Base-by-base conservation (phyloP, 257 asterid species). In the Solanum tarijense region DNA sequence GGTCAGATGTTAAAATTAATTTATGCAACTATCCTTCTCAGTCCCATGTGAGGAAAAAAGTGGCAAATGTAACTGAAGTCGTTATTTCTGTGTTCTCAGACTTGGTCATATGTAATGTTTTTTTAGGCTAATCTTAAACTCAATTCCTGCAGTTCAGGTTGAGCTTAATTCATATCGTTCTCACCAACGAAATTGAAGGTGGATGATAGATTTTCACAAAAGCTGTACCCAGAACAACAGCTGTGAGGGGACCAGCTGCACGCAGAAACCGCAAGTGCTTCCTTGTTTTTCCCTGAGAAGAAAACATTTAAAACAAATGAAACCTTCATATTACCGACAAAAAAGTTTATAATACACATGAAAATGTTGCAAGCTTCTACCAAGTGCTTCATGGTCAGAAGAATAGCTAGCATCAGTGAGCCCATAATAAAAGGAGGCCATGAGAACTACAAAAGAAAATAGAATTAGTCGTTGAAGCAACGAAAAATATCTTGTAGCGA, bases 401-500 rank as follows among this genome's bases (percentile, higher is more conserved):
- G 95, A 89, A 97, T 89, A 36, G 96, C 96, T 85, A 97, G 91
- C 84, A 91, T 91, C 55, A 94, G 87, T 65, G 97, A 95, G 88
- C 99, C 99, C 99, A 97, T 94, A 88, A 94, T 81, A 35, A 97
- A 96, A 89, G 99, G 99, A 86, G 91, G 99, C 99, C 99, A 97
- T 76, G 76, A 88, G 92, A 97, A 97, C 99, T 97, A 75, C 88
- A 91, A 86, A 89, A 85, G 31, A 18, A 82, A 65, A 41, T 43
- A 88, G 25, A 66, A 75, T 78, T 71, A 38, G 52, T 66, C 41
- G 87, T 88, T 83, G 69, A 48, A 5, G 6, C 41, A 43, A 86
- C 2, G 0, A 72, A 73, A 9, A 73, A 13, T 32, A 48, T 73
- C 83, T 73, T 73, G 36, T 34, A 32, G 75, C 5, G 8, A 79